A percentile compares a stretch with the other conserved stretches of the same genome.
Evolutionary conservation across 106 monocot genomes (phyloP).

Genomic region (Allium sativum): DNA sequence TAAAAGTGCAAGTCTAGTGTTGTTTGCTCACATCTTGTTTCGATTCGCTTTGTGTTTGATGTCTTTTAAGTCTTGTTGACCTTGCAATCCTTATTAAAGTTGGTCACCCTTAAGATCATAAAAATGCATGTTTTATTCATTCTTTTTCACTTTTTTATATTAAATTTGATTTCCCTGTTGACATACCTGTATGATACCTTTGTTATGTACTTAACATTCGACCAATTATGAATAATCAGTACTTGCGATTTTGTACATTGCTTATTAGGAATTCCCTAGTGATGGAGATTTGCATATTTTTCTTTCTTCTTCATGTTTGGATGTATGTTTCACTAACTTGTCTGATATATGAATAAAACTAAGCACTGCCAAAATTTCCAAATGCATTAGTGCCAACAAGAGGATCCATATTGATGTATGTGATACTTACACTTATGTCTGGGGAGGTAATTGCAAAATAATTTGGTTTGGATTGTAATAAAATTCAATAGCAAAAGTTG

Average conservation of each 20-base stretch:
- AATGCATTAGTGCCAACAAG: conserved; percentile 69
- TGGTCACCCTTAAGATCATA: conserved; percentile 50
- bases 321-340: not conserved
- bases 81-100: conserved; percentile 81
- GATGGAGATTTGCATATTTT: conserved; percentile 62
- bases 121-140: not conserved
- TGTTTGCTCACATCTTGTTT: conserved; percentile 89
- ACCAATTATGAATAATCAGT: conserved; percentile 90
- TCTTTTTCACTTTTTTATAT: not conserved
- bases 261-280: conserved; percentile 90
- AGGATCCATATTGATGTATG: conserved; percentile 73
- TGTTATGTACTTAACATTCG: conserved; percentile 48
- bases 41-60: conserved; percentile 92
- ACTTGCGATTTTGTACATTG: conserved; percentile 82
- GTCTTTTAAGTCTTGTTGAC: conserved; percentile 95
- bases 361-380: conserved; percentile 94
- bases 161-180: not conserved
- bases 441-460: conserved; percentile 78
- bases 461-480: no score
- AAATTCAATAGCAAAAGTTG: no score
- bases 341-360: not conserved
- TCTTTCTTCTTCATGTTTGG: not conserved
- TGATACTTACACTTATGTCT: conserved; percentile 69
- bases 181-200: not conserved
- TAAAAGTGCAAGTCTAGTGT: conserved; percentile 48